Conservation (phyloP, 1,284 basidiomycete genomes). For the Boletus calvinii region DNA sequence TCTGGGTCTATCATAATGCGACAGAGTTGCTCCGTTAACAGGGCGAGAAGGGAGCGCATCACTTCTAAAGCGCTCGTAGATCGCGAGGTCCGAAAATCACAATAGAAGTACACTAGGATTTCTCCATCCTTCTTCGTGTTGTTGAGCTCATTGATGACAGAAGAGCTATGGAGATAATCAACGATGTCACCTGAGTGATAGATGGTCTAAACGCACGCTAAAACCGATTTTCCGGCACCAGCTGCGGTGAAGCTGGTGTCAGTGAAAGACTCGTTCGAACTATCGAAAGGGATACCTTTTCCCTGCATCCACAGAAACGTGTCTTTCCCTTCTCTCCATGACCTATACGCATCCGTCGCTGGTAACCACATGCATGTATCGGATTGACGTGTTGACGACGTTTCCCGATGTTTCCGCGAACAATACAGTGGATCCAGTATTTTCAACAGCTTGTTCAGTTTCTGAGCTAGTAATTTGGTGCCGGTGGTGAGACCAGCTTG, state of each 20-base stretch:
- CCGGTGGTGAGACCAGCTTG: neutral
- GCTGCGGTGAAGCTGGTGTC: neutral
- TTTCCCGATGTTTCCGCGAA: constrained; percentile 1
- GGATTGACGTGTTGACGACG: neutral
- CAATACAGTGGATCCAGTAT: constrained; percentile 7
- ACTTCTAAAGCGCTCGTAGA: constrained; percentile 13
- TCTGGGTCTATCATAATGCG: neutral
- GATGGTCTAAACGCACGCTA: neutral
- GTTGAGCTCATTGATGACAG: neutral
- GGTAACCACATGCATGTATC: constrained; percentile 1
- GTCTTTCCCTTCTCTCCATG: neutral
- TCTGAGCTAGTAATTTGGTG: neutral
- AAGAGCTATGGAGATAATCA: neutral
- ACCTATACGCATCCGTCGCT: neutral
- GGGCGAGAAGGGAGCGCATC: constrained; percentile 14
- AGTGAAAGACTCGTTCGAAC: neutral
- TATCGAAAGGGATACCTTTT: neutral
- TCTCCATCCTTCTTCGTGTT: neutral
- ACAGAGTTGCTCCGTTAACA: neutral
- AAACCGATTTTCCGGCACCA: constrained; percentile 1
- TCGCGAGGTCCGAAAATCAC: constrained; percentile 5
- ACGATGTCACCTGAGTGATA: neutral
- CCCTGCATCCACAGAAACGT: constrained; percentile 1
- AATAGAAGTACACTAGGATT: constrained; percentile 11
- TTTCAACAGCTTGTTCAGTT: constrained; percentile 5